Conservation (phyloP, 2,329 filamentous ascomycete genomes). For the Cyphellophora attinorum region DNA sequence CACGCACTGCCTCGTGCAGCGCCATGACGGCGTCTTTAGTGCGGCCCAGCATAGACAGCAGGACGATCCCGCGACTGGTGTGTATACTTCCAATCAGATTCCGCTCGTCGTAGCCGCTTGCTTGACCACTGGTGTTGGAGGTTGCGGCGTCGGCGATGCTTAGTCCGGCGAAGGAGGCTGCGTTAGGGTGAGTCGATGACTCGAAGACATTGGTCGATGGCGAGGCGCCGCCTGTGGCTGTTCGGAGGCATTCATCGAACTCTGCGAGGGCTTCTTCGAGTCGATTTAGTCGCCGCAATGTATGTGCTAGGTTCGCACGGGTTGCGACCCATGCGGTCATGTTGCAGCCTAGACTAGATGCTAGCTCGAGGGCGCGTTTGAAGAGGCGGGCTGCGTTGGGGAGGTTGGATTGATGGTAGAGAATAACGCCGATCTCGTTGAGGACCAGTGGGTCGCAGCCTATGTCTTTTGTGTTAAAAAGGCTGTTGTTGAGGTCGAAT, state of each 20-base stretch:
- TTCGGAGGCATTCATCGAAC: conserved; percentile 79
- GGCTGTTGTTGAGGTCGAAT: conserved; percentile 9
- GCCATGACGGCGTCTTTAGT: conserved; percentile 70
- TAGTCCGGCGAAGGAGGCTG: conserved; percentile 9
- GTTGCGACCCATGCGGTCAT: conserved; percentile 74
- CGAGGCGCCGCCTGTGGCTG: conserved; percentile 59
- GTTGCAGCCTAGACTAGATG: conserved; percentile 72
- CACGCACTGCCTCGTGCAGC: conserved; percentile 61
- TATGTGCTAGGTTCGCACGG: conserved; percentile 81
- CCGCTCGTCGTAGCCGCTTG: conserved; percentile 37
- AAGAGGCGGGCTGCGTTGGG: conserved; percentile 71
- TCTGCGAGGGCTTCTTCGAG: conserved; percentile 64
- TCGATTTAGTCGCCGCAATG: conserved; percentile 62
- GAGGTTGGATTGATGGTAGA: conserved; percentile 79
- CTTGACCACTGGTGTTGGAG: conserved; percentile 23
- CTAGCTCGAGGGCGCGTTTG: conserved; percentile 63
- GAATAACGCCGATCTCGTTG: conserved; percentile 93
- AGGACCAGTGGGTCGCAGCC: conserved; percentile 70
- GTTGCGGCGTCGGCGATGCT: conserved; percentile 10
- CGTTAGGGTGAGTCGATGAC: conserved; percentile 1
- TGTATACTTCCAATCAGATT: conserved; percentile 36
- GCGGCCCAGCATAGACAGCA: conserved; percentile 63
- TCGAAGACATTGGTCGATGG: conserved; percentile 10
- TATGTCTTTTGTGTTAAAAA: conserved; percentile 19
- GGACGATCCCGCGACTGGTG: conserved; percentile 60